Evolutionary conservation across 768 basidiomycete species (phyloP).

Genomic region (Termitomyces heimii): DNA sequence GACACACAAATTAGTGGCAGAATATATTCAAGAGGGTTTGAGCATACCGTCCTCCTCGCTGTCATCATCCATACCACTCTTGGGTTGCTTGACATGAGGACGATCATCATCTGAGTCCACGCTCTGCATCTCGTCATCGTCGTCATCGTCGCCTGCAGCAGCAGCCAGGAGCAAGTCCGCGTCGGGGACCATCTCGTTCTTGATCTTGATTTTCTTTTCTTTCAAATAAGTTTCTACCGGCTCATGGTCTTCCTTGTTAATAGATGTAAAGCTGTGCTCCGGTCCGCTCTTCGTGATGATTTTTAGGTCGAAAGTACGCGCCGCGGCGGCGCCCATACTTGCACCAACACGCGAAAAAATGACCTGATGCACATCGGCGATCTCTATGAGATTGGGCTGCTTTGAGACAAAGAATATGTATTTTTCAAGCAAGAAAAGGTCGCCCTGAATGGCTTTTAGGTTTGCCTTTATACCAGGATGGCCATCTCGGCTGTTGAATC

Average conservation of each 20-base stretch:
- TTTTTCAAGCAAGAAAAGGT: constrained; percentile 97
- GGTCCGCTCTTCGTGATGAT: constrained; percentile 81
- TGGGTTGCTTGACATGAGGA: constrained; percentile 41
- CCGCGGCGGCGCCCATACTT: constrained; percentile 73
- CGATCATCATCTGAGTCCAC: constrained; percentile 67
- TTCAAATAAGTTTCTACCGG: constrained; percentile 79
- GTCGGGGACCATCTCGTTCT: constrained; percentile 94
- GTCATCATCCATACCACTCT: constrained; percentile 60
- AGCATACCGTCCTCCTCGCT: constrained; percentile 64
- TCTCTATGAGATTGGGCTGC: constrained; percentile 85
- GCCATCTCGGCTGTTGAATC: constrained; percentile 63
- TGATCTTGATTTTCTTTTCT: constrained; percentile 88
- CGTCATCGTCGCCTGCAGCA: constrained; percentile 60
- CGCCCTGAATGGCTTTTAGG: constrained; percentile 93
- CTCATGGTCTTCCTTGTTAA: constrained; percentile 95
- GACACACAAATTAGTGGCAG: constrained; percentile 1
- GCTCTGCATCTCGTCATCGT: constrained; percentile 82
- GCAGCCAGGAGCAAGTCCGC: constrained; percentile 68
- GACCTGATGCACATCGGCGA: constrained; percentile 84
- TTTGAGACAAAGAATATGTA: constrained; percentile 98
- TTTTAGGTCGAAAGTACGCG: constrained; percentile 91
- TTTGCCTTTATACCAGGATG: constrained; percentile 97
- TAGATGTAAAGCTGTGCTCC: constrained; percentile 86
- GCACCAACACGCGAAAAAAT: constrained; percentile 92
- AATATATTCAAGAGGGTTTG: not conserved